These are phyloP conservation scores for Parathielavia hyrcaniae DNA, from an alignment of 495 filamentous ascomycete genomes.

Conservation along the genomic window DNA sequence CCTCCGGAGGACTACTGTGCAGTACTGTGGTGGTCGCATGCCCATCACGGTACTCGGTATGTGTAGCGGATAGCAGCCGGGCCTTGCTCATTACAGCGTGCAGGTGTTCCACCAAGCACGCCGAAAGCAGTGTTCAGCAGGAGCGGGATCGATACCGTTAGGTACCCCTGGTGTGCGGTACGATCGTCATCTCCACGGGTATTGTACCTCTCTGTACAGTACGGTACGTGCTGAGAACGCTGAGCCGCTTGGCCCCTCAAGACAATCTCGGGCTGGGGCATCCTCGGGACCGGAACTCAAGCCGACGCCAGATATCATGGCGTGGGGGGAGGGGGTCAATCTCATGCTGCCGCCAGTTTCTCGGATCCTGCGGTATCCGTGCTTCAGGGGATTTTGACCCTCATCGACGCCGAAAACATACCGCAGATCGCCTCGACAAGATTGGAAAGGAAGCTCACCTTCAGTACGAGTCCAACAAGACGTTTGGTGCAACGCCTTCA, in stretches of 20 bases:
- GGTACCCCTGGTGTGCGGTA: background rate
- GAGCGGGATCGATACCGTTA: background rate
- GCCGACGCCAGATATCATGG: background rate
- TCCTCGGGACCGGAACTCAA: background rate
- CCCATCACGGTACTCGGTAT: background rate
- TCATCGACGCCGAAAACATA: conserved; percentile 9
- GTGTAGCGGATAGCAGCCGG: conserved; percentile 9
- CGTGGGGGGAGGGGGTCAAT: conserved; percentile 13
- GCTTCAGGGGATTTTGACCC: conserved; percentile 9
- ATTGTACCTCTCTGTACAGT: background rate
- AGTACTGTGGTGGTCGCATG: too few species aligned
- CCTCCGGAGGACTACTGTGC: too few species aligned
- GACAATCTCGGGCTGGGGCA: background rate
- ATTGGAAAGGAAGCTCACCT: background rate
- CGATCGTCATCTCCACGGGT: background rate
- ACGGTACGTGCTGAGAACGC: background rate
- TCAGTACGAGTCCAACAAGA: background rate
- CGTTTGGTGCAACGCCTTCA: background rate
- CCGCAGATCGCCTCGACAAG: background rate
- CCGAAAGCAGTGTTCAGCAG: background rate
- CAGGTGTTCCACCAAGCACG: too few species aligned
- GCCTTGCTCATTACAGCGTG: too few species aligned
- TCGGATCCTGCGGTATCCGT: too few species aligned
- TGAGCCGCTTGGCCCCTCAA: background rate
- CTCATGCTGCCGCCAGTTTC: conserved; percentile 10